These are phyloP conservation scores for Phytophthora lateralis DNA, from an alignment of 352 stramenopile genomes.

Conservation along the genomic window DNA sequence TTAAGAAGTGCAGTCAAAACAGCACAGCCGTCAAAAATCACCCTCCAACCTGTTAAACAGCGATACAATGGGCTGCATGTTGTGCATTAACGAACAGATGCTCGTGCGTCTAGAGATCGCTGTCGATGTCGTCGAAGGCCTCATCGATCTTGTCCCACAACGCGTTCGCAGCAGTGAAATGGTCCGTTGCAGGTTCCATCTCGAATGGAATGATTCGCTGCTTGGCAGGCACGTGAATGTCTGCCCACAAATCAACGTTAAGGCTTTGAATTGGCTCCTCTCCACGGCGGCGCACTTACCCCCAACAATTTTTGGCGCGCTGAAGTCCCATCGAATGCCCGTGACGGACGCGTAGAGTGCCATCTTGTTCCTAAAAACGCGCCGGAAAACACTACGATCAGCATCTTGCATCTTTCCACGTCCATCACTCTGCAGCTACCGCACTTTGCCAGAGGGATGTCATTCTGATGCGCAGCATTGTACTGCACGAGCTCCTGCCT, in stretches of 20 bases:
- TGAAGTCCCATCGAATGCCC: conserved; percentile 84
- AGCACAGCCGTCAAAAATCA: neutral
- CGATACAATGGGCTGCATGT: neutral
- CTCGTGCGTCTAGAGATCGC: conserved; percentile 37
- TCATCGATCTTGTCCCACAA: conserved; percentile 77
- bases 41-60: neutral
- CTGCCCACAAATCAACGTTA: conserved; percentile 21
- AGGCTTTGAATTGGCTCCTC: neutral
- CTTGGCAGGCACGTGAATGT: conserved; percentile 68
- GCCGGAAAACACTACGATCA: neutral
- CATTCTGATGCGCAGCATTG: conserved; percentile 63
- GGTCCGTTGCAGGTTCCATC: conserved; percentile 50
- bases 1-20: conserved; percentile 39
- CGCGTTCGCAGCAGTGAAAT: conserved; percentile 64
- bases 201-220: conserved; percentile 67
- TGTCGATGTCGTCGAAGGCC: conserved; percentile 64
- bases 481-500: conserved; percentile 67
- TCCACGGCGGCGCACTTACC: conserved; percentile 21
- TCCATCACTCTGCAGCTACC: neutral
- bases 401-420: neutral
- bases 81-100: conserved; percentile 5
- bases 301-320: conserved; percentile 49
- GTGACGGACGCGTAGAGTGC: conserved; percentile 75
- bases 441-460: conserved; percentile 76
- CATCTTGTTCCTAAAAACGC: conserved; percentile 66